Base-by-base conservation (phyloP, 73 alveolate species). In the Stentor roeselii region DNA sequence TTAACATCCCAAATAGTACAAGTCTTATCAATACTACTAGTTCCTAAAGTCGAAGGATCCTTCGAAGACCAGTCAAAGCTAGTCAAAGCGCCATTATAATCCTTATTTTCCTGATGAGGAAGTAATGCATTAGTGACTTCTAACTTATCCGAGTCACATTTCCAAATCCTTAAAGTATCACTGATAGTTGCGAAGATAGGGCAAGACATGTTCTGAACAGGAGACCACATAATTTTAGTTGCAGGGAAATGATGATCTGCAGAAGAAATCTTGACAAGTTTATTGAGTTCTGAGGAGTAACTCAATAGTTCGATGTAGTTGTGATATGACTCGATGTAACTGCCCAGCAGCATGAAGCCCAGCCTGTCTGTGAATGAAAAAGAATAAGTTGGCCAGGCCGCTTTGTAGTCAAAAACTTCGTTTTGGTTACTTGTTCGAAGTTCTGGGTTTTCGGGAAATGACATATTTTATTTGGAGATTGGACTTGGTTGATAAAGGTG, bases 1-100 rank as follows among this genome's bases (percentile, higher is more conserved):
- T 96, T 96, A 67, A 97, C 88, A 76, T 97, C 99, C 99, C 99
- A 97, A 34, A 97, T 96, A 27, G 99, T 96, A 86, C 99, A 97
- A 21, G 99, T 97, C 2, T 98, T 96, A 90, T 97, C 99, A n/a
- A 97, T 88, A 58, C 98, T 91, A 11, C 98, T 94, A 36, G 99
- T 96, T 1, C 99, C 99, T 30, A 97, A 88, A 59, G 91, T 90
- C 61, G 95, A 91, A 75, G 88, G 95, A 75, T 95, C 93, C 75
- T 89, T 90, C 14, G 86, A 78, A 78, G 95, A 95, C 99, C 99
- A 97, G 90, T 97, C 99, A 83, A 97, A 97, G 3, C 99, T 94
- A 6, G 99, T 97, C 75, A 97, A 84, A 14, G 99, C 98, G 0
- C 98, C 99, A 59, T 74, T 60, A 77, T 82, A 88, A 35, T 88